These are phyloP conservation scores for Chenopodium album DNA, from an alignment of 148 eudicot genomes.

Conservation along the genomic window DNA sequence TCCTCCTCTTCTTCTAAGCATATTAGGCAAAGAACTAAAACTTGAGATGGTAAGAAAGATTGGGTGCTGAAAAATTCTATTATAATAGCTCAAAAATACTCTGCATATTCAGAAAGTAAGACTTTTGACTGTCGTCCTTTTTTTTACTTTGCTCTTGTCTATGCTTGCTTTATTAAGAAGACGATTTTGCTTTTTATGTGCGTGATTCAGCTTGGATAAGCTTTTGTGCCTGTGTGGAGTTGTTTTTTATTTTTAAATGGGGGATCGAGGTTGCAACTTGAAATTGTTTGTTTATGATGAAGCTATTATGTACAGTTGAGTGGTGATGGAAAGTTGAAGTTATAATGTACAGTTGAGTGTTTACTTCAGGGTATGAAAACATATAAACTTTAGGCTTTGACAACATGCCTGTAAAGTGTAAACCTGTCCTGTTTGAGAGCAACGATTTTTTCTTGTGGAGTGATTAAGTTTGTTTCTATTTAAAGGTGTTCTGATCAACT, in stretches of 20 bases:
- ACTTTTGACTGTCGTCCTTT: neutral
- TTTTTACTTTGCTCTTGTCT: neutral
- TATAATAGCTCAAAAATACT: neutral
- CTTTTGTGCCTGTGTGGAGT: neutral
- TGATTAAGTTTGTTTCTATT: neutral
- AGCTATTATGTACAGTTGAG: neutral
- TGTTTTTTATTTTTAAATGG: neutral
- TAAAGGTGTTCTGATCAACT: neutral
- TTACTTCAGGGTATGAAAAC: neutral
- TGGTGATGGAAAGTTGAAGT: neutral
- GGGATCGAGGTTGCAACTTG: neutral
- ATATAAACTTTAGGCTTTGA: neutral
- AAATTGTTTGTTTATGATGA: neutral
- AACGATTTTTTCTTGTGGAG: neutral
- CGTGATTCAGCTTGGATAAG: neutral
- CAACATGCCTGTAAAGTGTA: neutral
- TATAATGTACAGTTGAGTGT: neutral
- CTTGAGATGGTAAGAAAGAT: neutral
- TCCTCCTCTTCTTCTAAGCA: neutral
- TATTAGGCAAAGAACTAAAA: no score
- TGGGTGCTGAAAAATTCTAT: neutral
- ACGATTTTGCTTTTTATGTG: neutral
- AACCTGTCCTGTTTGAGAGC: neutral
- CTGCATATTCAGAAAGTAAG: neutral
- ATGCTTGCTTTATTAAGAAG: neutral